Conservation (phyloP, 2,329 filamentous ascomycete genomes). For the Cladosporium velox region DNA sequence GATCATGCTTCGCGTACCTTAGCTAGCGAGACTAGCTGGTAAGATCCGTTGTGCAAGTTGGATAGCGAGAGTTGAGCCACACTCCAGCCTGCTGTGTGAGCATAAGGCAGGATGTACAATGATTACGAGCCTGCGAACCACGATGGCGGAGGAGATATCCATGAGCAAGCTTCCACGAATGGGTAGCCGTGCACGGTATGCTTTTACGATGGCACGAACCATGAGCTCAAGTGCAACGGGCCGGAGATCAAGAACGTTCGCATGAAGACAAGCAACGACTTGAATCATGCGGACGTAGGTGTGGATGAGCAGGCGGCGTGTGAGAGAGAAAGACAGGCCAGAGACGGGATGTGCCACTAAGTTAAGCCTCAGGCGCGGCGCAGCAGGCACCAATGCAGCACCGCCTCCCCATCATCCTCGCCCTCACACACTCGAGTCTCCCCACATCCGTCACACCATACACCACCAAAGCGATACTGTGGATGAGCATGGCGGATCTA, state of each 20-base stretch:
- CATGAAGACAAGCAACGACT: slow-evolving; percentile 1
- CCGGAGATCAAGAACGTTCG: slow-evolving; percentile 1
- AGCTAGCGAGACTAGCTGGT: neutral
- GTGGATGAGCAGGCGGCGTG: neutral
- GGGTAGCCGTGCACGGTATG: neutral
- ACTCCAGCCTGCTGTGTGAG: neutral
- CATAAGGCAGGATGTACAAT: neutral
- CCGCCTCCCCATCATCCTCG: neutral
- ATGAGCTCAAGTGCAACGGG: neutral
- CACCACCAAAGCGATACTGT: neutral
- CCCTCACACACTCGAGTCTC: neutral
- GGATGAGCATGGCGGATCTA: neutral
- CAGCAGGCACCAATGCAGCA: slow-evolving; percentile 8
- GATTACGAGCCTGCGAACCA: neutral
- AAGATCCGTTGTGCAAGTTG: neutral
- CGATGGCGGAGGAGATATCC: neutral
- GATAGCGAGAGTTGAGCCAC: neutral
- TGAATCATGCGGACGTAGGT: neutral
- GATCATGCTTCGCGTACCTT: neutral
- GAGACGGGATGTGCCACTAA: neutral
- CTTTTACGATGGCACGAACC: neutral
- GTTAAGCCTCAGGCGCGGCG: slow-evolving; percentile 1
- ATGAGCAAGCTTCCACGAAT: neutral
- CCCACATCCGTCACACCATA: neutral
- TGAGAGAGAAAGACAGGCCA: neutral